Evolutionary conservation across 345 rosid species (phyloP).

Genomic region (Eucalyptus melliodora): DNA sequence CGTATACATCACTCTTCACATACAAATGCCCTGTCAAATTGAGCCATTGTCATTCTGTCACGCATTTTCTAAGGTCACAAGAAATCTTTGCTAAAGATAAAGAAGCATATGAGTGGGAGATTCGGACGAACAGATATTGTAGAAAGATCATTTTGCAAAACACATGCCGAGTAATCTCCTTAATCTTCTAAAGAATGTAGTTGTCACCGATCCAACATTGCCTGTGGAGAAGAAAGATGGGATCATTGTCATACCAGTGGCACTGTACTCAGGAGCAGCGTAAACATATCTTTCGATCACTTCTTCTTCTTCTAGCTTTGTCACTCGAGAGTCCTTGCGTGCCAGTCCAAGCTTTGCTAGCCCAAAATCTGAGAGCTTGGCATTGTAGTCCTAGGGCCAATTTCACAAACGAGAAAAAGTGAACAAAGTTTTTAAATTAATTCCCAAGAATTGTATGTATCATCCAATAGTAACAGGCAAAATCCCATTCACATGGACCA

Average conservation of each 20-base stretch:
- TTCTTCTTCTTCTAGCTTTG: too few species aligned
- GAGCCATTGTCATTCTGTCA: too few species aligned
- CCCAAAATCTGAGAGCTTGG: background rate
- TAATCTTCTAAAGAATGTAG: background rate
- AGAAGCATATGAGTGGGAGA: background rate
- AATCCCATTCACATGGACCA: background rate
- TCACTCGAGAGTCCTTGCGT: background rate
- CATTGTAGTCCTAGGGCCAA: background rate
- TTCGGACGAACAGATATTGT: too few species aligned
- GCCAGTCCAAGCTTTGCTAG: background rate
- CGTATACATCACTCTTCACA: constrained; percentile 21
- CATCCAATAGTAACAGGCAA: background rate
- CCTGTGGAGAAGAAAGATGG: background rate
- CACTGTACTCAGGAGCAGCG: background rate
- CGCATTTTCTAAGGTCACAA: background rate
- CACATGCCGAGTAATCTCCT: background rate
- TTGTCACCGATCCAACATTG: background rate
- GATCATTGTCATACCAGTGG: background rate
- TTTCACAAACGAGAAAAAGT: background rate
- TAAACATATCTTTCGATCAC: background rate
- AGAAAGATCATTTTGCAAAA: background rate
- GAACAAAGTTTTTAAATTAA: background rate
- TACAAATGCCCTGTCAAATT: constrained; percentile 52
- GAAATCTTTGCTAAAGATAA: background rate
- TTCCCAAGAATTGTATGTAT: background rate